Evolutionary conservation across 495 filamentous ascomycete genomes (phyloP), one percentile per base, ranked within the genome.

Genomic region (Tuber melanosporum): DNA sequence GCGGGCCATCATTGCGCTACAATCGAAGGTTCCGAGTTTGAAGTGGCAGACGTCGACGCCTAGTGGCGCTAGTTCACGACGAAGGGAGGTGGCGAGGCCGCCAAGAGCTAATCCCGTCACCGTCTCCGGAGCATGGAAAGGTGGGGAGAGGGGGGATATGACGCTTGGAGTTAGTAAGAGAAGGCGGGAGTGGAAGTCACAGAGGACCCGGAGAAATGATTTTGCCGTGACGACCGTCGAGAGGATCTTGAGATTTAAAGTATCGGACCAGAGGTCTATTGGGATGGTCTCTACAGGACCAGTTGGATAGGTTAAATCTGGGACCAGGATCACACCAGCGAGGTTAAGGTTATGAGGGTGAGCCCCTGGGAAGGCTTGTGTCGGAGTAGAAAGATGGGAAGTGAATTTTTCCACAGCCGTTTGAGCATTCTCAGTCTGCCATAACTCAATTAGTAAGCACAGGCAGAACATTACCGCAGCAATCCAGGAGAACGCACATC

Each of bases 191-290:
- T 84, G 82, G 73, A 85, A 86, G 8, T 88, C 86, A 19, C 89
- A 91, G 70, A 98, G 87, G 42, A 92, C 89, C 0, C 93, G 94
- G 1, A 98, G 87, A 86, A 98, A 97, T 41, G 91, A 88, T 83
- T 97, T 94, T 17, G 93, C 88, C 0, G 91, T 93, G 75, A 97
- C 88, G 77, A 98, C 92, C 7, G 96, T 94, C n/a, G 92, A 91
- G 44, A 98, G 88, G n/a, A 98, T 87, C 74, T 94, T 93, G 8
- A 92, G 92, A 86, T 97, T 97, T 80, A 98, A 88, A 20, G 92
- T 91, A 82, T 98, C 94, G 74, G 92, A 92, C 88, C 95, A 97
- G 77, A 89, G 88, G 32, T 91, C 92, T 0, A 92, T 89, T 14
- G 93, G 89, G 75, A 97, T 90, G 7, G 92, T 94, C 74, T 93